Evolutionary conservation across 2,329 filamentous ascomycete genomes (phyloP).

Genomic region (Ceratocystis ficicola): DNA sequence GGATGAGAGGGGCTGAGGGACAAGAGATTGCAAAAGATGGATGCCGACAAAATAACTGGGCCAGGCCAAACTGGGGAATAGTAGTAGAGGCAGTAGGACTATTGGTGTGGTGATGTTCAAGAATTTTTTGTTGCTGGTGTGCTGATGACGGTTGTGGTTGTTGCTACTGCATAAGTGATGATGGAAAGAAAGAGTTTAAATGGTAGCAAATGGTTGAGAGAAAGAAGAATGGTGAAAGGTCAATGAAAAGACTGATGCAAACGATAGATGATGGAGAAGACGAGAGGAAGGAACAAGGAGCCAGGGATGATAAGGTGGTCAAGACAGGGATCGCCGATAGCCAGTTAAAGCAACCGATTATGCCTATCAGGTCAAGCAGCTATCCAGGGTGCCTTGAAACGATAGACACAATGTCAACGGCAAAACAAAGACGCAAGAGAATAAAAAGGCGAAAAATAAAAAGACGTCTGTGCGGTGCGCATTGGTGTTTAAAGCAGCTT

Average conservation of each 20-base stretch:
- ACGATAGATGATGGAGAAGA: background rate
- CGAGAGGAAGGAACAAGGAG: background rate
- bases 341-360: slow-evolving; percentile 11
- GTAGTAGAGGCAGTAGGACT: background rate
- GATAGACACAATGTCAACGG: background rate
- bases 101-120: background rate
- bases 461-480: slow-evolving; percentile 5
- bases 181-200: slow-evolving; percentile 4
- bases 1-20: background rate
- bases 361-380: slow-evolving; percentile 6
- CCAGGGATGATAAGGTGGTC: background rate
- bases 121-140: background rate
- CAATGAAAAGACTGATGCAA: background rate
- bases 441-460: slow-evolving; percentile 7
- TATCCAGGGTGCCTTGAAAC: slow-evolving; percentile 7
- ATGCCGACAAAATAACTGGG: background rate
- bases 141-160: background rate
- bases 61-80: background rate
- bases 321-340: slow-evolving; percentile 10
- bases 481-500: slow-evolving; percentile 1
- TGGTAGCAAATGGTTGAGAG: background rate
- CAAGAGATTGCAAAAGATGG: background rate
- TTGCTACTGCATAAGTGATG: background rate
- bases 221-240: background rate
- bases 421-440: background rate